phyloP scores from a whole-genome alignment of 805 yeast genomes.

The Lachancea nothofagi region DNA sequence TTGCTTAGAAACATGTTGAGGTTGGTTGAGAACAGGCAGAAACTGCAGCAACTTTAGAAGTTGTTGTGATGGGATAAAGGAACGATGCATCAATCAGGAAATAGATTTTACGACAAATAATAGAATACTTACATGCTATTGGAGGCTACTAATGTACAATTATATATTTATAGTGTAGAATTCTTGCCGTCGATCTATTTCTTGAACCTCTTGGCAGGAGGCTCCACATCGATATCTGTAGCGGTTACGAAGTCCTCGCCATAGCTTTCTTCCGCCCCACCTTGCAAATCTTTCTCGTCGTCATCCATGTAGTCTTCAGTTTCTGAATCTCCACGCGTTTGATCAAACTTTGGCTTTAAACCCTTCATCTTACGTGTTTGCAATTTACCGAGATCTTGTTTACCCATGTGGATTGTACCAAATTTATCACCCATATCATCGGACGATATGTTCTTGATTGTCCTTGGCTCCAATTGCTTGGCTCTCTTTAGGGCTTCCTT shows the following conservation, averaged over 20 bases:
- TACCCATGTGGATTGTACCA: constrained; percentile 93
- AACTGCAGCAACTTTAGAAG: constrained; percentile 7
- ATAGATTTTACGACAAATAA: neutral
- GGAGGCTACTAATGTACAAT: constrained; percentile 8
- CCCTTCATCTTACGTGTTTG: constrained; percentile 99
- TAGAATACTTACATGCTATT: neutral
- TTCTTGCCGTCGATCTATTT: constrained; percentile 11
- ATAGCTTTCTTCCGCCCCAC: constrained; percentile 20
- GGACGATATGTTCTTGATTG: constrained; percentile 80
- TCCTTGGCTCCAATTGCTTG: constrained; percentile 72
- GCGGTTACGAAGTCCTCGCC: constrained; percentile 35
- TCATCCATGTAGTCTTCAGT: constrained; percentile 44
- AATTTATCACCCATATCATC: constrained; percentile 94
- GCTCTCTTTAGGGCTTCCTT: constrained; percentile 83
- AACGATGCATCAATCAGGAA: neutral
- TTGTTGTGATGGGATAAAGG: neutral
- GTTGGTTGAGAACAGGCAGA: constrained; percentile 59
- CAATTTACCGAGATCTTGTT: constrained; percentile 81
- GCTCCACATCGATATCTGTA: constrained; percentile 29
- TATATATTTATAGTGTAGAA: neutral
- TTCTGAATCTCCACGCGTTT: constrained; percentile 47
- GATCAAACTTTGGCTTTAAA: constrained; percentile 80
- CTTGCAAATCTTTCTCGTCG: constrained; percentile 36
- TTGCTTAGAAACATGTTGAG: constrained; percentile 82
- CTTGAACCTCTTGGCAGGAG: constrained; percentile 29